These are phyloP conservation scores for Fulvia fulva DNA, from an alignment of 2,329 filamentous ascomycete genomes.

Conservation along the genomic window DNA sequence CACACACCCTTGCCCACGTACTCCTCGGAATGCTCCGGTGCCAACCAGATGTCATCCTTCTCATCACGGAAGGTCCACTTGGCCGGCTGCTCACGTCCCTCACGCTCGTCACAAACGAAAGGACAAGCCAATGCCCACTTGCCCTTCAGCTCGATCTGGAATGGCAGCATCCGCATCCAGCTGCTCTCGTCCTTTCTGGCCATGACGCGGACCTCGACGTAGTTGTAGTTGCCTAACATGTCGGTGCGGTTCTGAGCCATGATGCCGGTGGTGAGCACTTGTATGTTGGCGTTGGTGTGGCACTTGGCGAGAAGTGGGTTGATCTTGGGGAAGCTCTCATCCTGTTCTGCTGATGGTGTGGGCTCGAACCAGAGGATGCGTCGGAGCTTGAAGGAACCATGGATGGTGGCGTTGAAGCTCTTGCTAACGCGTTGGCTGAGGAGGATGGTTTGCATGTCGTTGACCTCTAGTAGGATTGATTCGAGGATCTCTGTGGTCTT, in stretches of 20 bases:
- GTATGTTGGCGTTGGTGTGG: background rate
- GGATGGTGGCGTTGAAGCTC: background rate
- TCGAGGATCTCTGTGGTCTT: background rate
- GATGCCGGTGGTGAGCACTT: background rate
- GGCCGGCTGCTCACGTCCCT: background rate
- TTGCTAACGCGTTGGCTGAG: slow-evolving; percentile 1
- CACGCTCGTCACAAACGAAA: background rate
- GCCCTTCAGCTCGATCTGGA: background rate
- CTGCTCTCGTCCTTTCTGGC: background rate
- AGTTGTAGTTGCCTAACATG: background rate
- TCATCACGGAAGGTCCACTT: background rate
- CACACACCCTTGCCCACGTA: background rate
- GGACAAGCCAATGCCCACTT: background rate
- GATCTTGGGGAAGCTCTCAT: background rate
- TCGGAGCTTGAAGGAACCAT: background rate
- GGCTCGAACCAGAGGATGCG: background rate
- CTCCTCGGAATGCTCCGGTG: background rate
- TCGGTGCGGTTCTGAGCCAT: background rate
- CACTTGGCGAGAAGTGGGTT: background rate
- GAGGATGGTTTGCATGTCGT: slow-evolving; percentile 1
- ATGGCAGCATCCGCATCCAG: background rate
- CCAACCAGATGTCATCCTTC: background rate
- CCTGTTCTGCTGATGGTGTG: background rate
- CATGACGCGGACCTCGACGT: background rate
- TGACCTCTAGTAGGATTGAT: background rate